Evolutionary conservation across 2,329 filamentous ascomycete genomes (phyloP).

Genomic region (Tothia fuscella): DNA sequence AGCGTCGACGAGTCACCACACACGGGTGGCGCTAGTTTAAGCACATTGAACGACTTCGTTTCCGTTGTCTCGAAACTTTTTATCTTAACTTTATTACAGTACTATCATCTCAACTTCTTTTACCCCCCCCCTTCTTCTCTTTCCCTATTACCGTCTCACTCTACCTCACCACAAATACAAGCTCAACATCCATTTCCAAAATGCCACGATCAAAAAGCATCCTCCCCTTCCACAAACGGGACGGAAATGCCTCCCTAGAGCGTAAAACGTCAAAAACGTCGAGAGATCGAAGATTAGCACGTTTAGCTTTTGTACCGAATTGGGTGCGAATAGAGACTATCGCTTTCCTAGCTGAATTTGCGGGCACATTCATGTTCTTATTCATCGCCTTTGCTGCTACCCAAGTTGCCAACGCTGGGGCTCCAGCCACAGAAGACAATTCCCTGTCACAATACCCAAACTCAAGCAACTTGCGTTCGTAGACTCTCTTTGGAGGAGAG

Average conservation of each 20-base stretch:
- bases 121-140: too few species aligned
- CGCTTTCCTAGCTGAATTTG: slow-evolving; percentile 11
- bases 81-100: too few species aligned
- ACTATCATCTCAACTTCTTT: too few species aligned
- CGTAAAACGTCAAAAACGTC: not conserved
- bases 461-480: slow-evolving; percentile 8
- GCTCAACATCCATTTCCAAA: too few species aligned
- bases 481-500: too few species aligned
- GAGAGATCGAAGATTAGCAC: slow-evolving; percentile 6
- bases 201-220: not conserved
- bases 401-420: slow-evolving; percentile 11
- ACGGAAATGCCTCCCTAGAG: not conserved
- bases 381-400: slow-evolving; percentile 11
- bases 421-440: not conserved
- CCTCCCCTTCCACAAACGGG: slow-evolving; percentile 3
- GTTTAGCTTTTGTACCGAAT: slow-evolving; percentile 5
- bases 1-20: too few species aligned
- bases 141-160: too few species aligned
- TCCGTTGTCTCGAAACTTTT: too few species aligned
- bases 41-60: too few species aligned
- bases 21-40: too few species aligned
- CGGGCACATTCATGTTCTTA: slow-evolving; percentile 12
- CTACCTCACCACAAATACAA: too few species aligned
- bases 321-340: slow-evolving; percentile 10
- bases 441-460: slow-evolving; percentile 7